Evolutionary conservation across 176 grass and related monocot species (phyloP).

Genomic region (Tillandsia leiboldiana): DNA sequence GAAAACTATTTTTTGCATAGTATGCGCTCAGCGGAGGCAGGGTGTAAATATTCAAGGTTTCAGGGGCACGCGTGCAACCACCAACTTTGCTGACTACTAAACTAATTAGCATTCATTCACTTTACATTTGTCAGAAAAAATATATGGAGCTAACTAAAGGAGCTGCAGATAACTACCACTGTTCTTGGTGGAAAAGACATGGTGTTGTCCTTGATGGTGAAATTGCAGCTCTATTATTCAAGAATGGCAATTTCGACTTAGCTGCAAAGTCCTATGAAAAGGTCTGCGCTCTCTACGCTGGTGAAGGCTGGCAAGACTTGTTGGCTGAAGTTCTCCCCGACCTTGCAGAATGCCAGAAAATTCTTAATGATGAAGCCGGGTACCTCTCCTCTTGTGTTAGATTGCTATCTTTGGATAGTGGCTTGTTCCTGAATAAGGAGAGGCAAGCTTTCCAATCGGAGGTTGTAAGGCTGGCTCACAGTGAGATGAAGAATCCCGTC

Average conservation of each 20-base stretch:
- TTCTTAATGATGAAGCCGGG: conserved; percentile 84
- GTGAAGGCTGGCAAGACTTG: conserved; percentile 91
- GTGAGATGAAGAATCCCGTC: conserved; percentile 84
- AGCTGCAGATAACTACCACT: conserved; percentile 92
- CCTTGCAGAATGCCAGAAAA: conserved; percentile 94
- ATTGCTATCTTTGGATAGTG: conserved; percentile 70
- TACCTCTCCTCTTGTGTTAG: conserved; percentile 88
- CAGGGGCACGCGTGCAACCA: too few species aligned
- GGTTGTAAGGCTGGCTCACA: conserved; percentile 86
- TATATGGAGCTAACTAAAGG: conserved; percentile 99
- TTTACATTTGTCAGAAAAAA: conserved; percentile 48
- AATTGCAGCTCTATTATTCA: conserved; percentile 83
- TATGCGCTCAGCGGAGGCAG: too few species aligned
- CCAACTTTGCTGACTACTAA: background rate
- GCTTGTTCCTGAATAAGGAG: conserved; percentile 75
- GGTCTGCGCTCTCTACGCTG: conserved; percentile 88
- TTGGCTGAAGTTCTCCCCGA: conserved; percentile 87
- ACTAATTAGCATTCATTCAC: background rate
- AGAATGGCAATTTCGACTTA: conserved; percentile 70
- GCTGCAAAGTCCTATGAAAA: conserved; percentile 99
- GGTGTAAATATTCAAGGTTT: too few species aligned
- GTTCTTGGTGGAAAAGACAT: conserved; percentile 99
- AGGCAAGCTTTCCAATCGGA: conserved; percentile 86
- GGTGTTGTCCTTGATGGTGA: conserved; percentile 98
- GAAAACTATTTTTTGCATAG: too few species aligned